These are phyloP conservation scores for Nakazawaea laoshanensis DNA, from an alignment of 805 yeast species.

Conservation along the genomic window DNA sequence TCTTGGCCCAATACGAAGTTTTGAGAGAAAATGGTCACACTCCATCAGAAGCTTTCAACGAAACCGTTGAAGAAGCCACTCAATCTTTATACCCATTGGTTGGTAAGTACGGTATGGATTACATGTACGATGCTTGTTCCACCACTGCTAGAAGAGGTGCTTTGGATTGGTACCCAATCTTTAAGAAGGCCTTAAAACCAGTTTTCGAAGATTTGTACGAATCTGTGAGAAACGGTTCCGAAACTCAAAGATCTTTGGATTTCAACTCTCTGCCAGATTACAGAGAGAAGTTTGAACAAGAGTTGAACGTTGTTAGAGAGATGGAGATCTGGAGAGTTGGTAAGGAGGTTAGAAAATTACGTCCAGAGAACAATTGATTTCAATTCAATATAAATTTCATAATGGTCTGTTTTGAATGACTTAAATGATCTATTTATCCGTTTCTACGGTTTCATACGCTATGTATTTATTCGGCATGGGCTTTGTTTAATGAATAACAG, in stretches of 20 bases:
- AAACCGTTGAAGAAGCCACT: constrained; percentile 99
- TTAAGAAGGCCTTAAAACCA: constrained; percentile 98
- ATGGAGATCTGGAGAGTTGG: constrained; percentile 99
- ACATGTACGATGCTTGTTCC: constrained; percentile 99
- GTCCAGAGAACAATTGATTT: constrained; percentile 93
- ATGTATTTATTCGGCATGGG: no score
- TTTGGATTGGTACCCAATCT: constrained; percentile 98
- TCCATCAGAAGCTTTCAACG: constrained; percentile 99
- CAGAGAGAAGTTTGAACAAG: constrained; percentile 93
- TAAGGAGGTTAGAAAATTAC: constrained; percentile 98
- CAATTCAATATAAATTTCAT: constrained; percentile 12
- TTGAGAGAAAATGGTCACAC: constrained; percentile 99
- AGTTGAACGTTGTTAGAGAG: constrained; percentile 85
- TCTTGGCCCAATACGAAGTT: constrained; percentile 99
- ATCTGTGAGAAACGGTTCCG: constrained; percentile 91
- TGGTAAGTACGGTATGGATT: constrained; percentile 99
- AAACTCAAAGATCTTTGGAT: constrained; percentile 96
- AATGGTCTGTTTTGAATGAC: constrained; percentile 31
- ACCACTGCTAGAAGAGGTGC: constrained; percentile 99
- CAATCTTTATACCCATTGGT: constrained; percentile 98
- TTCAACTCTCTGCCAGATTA: constrained; percentile 98
- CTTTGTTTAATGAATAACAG: no score
- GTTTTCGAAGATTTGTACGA: constrained; percentile 94
- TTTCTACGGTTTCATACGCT: no score
- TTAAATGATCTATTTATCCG: constrained; percentile 18